phyloP scores from a whole-genome alignment of 768 basidiomycete genomes.

The Lactifluus subvellereus region DNA sequence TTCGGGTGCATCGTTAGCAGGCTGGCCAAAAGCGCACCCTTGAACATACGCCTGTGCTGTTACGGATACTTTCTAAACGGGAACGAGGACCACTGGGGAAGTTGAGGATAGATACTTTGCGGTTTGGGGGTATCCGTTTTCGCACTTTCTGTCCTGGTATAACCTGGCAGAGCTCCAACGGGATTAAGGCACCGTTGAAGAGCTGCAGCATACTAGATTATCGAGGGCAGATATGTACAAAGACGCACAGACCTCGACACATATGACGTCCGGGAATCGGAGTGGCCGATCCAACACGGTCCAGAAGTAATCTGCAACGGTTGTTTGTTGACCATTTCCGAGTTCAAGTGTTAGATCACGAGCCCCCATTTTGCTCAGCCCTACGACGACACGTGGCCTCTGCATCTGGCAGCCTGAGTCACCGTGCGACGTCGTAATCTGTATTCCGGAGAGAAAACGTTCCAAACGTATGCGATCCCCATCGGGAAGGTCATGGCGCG shows the following conservation, averaged over 20 bases:
- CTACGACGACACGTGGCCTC: constrained; percentile 54
- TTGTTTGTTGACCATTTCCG: too few species aligned
- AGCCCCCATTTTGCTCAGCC: too few species aligned
- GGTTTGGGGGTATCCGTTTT: constrained; percentile 63
- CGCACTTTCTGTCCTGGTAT: constrained; percentile 62
- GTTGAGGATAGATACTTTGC: constrained; percentile 52
- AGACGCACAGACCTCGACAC: constrained; percentile 52
- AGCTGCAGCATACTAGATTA: constrained; percentile 37
- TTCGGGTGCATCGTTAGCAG: constrained; percentile 26
- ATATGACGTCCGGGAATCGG: constrained; percentile 55
- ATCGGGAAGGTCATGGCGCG: constrained; percentile 40
- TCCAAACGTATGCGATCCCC: constrained; percentile 48
- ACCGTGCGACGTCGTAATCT: constrained; percentile 39
- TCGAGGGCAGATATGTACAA: background rate
- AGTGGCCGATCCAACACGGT: constrained; percentile 40
- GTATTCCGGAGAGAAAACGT: constrained; percentile 50
- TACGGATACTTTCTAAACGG: constrained; percentile 48
- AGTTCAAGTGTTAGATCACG: too few species aligned
- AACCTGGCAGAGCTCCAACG: constrained; percentile 61
- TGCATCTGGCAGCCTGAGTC: constrained; percentile 5
- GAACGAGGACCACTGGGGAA: constrained; percentile 61
- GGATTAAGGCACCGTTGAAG: constrained; percentile 54
- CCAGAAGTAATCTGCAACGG: too few species aligned
- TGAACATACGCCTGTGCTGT: constrained; percentile 44
- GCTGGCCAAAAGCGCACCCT: background rate